Base-by-base conservation (phyloP, 139 green algal genomes). In the Asterochloris sp. region DNA sequence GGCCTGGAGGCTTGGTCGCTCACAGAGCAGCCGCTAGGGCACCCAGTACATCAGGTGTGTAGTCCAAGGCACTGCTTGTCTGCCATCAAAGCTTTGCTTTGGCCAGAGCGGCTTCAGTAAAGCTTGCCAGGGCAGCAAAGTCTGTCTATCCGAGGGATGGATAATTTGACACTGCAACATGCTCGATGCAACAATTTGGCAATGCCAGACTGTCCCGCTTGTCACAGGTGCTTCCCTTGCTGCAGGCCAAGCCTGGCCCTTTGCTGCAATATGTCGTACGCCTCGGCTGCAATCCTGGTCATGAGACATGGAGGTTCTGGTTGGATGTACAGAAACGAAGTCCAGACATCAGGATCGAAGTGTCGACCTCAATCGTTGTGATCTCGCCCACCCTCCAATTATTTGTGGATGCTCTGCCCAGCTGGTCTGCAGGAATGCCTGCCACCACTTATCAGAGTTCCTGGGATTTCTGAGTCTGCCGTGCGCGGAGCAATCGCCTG, bases 241-340 rank as follows among this genome's bases (percentile, higher is more conserved):
- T 54, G 38, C 38, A 54, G 38, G 38, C 54, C 67, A 64, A 80
- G 60, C 61, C 76, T 80, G 76, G 76, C 68, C 76, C 60, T 64
- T 80, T n/a, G 68, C 76, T 80, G 61, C 76, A 80, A 21, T 62
- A 80, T n/a, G 68, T 80, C 60, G 11, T 80, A 23, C 76, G 76
- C 8, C 68, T 69, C 12, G 29, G 60, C 10, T 80, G 76, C 76
- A 80, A 80, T 21, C 76, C 67, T 69, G 76, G 76, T 62, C 68
- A 80, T 69, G 60, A 80, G 23, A 69, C 27, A 54, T 80, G 76
- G 76, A 68, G 54, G 0, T 80, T 69, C 13, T 80, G 76, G 76
- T 62, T 80, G 17, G 76, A 80, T 12, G 60, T 80, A 14, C n/a
- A 69, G 8, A n/a, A 1, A 14, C 21, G 8, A 10, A 61, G 69